A percentile compares a stretch with the other conserved stretches of the same genome.
Evolutionary conservation across 495 filamentous ascomycete genomes (phyloP).

Genomic region (Polyplosphaeria fusca): DNA sequence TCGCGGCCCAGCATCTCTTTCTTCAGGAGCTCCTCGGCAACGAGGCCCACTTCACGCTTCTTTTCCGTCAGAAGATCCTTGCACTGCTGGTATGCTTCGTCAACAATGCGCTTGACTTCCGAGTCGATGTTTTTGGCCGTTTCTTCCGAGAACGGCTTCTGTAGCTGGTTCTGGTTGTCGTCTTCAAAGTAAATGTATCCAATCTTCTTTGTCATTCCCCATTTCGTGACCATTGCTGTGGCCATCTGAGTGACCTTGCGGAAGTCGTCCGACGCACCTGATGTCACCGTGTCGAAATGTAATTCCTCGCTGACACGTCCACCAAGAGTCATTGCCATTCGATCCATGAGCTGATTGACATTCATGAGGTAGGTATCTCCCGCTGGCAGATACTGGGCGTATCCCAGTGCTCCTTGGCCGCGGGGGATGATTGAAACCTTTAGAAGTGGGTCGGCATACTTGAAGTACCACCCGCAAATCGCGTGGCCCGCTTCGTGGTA

Average conservation of each 20-base stretch:
- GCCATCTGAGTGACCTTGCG: conserved; percentile 97
- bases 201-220: conserved; percentile 93
- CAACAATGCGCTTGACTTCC: conserved; percentile 85
- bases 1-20: conserved; percentile 91
- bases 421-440: conserved; percentile 99
- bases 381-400: conserved; percentile 91
- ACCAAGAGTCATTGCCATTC: conserved; percentile 98
- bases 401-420: conserved; percentile 87
- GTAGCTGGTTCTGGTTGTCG: conserved; percentile 68
- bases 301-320: conserved; percentile 92
- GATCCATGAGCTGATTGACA: conserved; percentile 93
- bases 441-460: conserved; percentile 90
- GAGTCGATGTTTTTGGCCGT: conserved; percentile 86
- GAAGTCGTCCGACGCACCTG: conserved; percentile 93
- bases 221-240: conserved; percentile 94
- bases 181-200: conserved; percentile 83
- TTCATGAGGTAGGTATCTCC: conserved; percentile 93
- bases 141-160: conserved; percentile 93
- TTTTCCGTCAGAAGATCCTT: conserved; percentile 74
- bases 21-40: conserved; percentile 86
- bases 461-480: conserved; percentile 97
- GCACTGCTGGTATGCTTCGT: conserved; percentile 89
- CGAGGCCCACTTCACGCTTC: conserved; percentile 81
- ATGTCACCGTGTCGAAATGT: conserved; percentile 93
- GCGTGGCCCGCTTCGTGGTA: conserved; percentile 99